Evolutionary conservation across 192 early-diverging fungal genomes (phyloP), one percentile per base, ranked within the genome.

Genomic region (Chytriomyces sp.): DNA sequence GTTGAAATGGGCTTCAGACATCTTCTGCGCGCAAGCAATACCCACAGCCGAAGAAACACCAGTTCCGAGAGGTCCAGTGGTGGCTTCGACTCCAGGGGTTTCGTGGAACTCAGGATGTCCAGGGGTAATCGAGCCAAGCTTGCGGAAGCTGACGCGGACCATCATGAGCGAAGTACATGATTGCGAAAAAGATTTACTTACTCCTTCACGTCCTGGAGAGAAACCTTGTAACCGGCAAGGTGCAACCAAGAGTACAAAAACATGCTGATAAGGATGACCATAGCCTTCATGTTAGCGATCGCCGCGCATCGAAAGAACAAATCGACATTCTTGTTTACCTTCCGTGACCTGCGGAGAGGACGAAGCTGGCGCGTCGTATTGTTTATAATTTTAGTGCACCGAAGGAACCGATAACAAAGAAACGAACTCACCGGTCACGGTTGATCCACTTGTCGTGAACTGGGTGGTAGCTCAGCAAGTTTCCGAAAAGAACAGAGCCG

Each of bases 31-130:
- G 63, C 93, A 86, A 43, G 97, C 97, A 65, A 97, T 87, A 84
- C 97, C 97, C 59, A 99, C 96, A 35, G 96, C 90, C 75, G 93
- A 95, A 48, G 92, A 84, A 63, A 99, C 92, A 64, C 96, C 93
- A 89, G 97, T 96, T 65, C 97, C 97, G 47, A 98, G 91, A 50
- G 97, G 97, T 48, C 97, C 97, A 67, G 97, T 99, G 45, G 97
- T 95, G 13, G 97, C 96, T 83, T 99, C 97, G 79, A 99, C 90
- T 61, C 97, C 96, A 61, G 88, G 85, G 43, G 95, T 94, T 66
- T 91, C 90, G 74, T 87, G 83, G 23, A 83, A 82, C 85, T 99
- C 97, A 35, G 97, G 97, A 79, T 99, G 97, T 5, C 97, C 97
- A 24, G 97, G 97, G 60, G 96, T 97, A 72, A 93, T 95, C 77